Conservation (phyloP, 192 early-diverging fungal genomes). For the Podila horticola region DNA sequence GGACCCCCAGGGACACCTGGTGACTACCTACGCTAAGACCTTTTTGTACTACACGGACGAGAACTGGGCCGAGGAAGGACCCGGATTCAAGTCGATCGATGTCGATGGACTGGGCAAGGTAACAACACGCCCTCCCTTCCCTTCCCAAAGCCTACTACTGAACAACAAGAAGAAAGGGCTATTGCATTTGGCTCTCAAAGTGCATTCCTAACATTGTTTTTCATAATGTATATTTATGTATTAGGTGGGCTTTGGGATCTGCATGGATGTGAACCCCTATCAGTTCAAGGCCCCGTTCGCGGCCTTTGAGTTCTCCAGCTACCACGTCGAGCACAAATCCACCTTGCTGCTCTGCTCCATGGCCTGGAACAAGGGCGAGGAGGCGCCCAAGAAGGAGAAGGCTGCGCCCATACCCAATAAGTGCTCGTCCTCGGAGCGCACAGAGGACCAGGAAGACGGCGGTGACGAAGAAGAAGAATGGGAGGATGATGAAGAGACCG, state of each 20-base stretch:
- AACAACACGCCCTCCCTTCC: not conserved
- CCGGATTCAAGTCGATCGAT: constrained; percentile 63
- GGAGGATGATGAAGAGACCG: constrained; percentile 27
- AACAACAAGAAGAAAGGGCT: not conserved
- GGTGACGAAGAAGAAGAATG: not conserved
- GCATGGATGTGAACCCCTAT: constrained; percentile 89
- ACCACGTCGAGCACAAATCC: constrained; percentile 59
- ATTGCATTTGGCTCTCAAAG: no score
- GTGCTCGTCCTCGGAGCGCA: not conserved
- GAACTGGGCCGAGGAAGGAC: constrained; percentile 78
- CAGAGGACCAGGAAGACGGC: not conserved
- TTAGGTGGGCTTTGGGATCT: constrained; percentile 82
- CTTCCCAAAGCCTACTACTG: not conserved
- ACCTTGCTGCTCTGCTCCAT: constrained; percentile 69
- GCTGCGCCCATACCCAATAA: not conserved
- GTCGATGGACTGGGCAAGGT: constrained; percentile 68
- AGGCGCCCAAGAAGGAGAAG: constrained; percentile 27
- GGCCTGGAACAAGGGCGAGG: constrained; percentile 70
- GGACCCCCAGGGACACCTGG: constrained; percentile 54
- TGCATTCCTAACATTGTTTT: not conserved
- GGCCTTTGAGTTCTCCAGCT: constrained; percentile 77
- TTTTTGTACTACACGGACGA: constrained; percentile 80
- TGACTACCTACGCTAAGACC: constrained; percentile 75
- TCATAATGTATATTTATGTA: not conserved
- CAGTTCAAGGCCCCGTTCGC: constrained; percentile 70